Base-by-base conservation (phyloP, 208 protist genomes). In the Lotmaria passim region DNA sequence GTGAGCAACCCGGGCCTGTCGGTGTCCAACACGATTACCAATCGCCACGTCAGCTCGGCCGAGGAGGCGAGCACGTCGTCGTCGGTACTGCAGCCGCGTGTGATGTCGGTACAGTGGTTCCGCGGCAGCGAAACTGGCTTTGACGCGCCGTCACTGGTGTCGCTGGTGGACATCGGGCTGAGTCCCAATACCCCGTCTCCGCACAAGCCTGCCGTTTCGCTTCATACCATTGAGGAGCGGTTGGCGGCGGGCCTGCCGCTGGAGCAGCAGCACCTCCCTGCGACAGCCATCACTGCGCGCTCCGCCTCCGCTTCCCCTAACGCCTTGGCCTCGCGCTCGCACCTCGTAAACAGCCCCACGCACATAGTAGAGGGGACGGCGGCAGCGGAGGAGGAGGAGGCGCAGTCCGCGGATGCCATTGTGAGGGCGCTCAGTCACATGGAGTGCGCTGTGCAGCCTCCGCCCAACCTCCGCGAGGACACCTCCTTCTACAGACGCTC, bases 1-100 rank as follows among this genome's bases (percentile, higher is more conserved):
- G 53, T 63, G 31, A 71, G 55, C 65, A 71, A 63, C 55, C 53
- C 56, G 31, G 65, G 65, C 23, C 36, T 63, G 15, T 71, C 55
- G 11, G 43, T 61, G 43, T 63, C 44, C 10, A 61, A 63, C 55
- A 36, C 46, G 1, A 71, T 51, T 23, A 53, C 55, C 5, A 71
- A 61, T 30, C 47, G 56, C n/a, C 59, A 61, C 52, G 43, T 61
- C 30, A 59, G 52, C 39, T 70, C 31, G 30, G 43, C 51, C 8
- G 43, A 56, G 55, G n/a, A 61, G 31, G 53, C 65, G 31, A 61
- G 31, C 24, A 44, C 43, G 21, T 62, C 53, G 36, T 71, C 30
- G 30, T 7, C 36, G 21, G 53, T 17, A 15, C 28, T 71, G 43
- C 65, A 43, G 41, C 55, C 53, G 7, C 65, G 24, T 17, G 30